phyloP scores from a whole-genome alignment of 1,284 basidiomycete species.

The Ceratobasidium sp. region DNA sequence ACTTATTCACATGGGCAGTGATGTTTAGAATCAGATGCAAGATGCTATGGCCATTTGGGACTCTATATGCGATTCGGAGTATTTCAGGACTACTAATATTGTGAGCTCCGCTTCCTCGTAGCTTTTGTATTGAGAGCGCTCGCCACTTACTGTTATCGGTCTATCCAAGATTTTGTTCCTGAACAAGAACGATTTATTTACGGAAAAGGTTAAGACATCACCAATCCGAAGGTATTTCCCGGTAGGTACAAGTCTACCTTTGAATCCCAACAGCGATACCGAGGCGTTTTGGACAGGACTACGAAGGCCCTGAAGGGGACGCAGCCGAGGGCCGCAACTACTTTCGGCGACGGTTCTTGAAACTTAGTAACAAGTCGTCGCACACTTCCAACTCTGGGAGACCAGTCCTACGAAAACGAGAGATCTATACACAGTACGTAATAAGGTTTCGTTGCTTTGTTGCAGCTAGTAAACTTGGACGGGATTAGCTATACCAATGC shows the following conservation, averaged over 20 bases:
- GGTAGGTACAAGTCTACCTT: slow-evolving; percentile 55
- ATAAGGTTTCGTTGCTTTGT: slow-evolving; percentile 6
- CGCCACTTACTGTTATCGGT: slow-evolving; percentile 40
- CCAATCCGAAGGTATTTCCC: slow-evolving; percentile 87
- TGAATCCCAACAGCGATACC: neutral
- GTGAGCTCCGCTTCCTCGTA: slow-evolving; percentile 56
- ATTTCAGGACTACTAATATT: slow-evolving; percentile 91
- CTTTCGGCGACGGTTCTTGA: slow-evolving; percentile 85
- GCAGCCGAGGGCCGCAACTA: slow-evolving; percentile 81
- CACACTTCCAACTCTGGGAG: slow-evolving; percentile 54
- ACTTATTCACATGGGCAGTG: slow-evolving; percentile 26
- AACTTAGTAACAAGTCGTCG: slow-evolving; percentile 79
- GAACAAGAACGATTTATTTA: slow-evolving; percentile 90
- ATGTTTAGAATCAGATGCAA: slow-evolving; percentile 89
- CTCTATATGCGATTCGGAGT: slow-evolving; percentile 89
- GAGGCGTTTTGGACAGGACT: slow-evolving; percentile 61
- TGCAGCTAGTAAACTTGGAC: slow-evolving; percentile 15
- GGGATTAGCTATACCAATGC: slow-evolving; percentile 82
- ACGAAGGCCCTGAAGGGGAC: slow-evolving; percentile 71
- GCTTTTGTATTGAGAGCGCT: slow-evolving; percentile 4
- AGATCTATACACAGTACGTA: slow-evolving; percentile 88
- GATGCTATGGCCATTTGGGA: slow-evolving; percentile 96
- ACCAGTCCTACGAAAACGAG: slow-evolving; percentile 66
- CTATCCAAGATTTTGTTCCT: slow-evolving; percentile 81
- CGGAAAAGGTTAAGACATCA: slow-evolving; percentile 78